phyloP scores from a whole-genome alignment of 768 basidiomycete species.

The Mycena epipterygia region DNA sequence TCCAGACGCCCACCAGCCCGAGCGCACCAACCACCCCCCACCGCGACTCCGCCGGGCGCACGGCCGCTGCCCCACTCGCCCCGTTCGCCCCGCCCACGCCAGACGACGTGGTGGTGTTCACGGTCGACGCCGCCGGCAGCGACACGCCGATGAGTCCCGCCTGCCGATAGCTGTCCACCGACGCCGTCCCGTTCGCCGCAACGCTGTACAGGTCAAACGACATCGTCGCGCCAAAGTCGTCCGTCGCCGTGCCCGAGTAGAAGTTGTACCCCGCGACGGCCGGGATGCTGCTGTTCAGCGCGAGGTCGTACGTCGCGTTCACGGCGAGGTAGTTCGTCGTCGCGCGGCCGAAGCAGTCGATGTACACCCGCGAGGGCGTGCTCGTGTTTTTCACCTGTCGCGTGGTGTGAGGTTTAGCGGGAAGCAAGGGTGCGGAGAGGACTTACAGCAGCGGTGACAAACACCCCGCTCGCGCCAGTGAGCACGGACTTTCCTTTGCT shows the following conservation, averaged over 20 bases:
- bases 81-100: conserved; percentile 16
- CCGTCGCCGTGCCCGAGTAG: conserved; percentile 42
- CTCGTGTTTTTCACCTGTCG: conserved; percentile 43
- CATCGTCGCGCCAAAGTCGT: conserved; percentile 34
- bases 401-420: conserved; percentile 22
- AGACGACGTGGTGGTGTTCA: conserved; percentile 27
- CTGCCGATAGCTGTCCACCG: conserved; percentile 27
- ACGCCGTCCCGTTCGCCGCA: conserved; percentile 20
- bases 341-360: conserved; percentile 46
- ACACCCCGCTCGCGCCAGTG: conserved; percentile 1
- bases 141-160: conserved; percentile 28
- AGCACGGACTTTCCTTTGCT: conserved; percentile 31
- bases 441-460: conserved; percentile 5
- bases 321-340: conserved; percentile 49
- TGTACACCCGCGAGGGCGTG: conserved; percentile 51
- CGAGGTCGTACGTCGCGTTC: conserved; percentile 47
- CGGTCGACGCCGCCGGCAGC: conserved; percentile 13
- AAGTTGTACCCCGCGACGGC: conserved; percentile 52
- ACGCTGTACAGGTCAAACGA: conserved; percentile 27
- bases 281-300: conserved; percentile 43
- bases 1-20: conserved; percentile 11
- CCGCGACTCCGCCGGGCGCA: not conserved
- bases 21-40: conserved; percentile 8
- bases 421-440: conserved; percentile 24
- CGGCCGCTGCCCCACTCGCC: not conserved